Base-by-base conservation (phyloP, 306 rosid species). In the Ammopiptanthus mongolicus region DNA sequence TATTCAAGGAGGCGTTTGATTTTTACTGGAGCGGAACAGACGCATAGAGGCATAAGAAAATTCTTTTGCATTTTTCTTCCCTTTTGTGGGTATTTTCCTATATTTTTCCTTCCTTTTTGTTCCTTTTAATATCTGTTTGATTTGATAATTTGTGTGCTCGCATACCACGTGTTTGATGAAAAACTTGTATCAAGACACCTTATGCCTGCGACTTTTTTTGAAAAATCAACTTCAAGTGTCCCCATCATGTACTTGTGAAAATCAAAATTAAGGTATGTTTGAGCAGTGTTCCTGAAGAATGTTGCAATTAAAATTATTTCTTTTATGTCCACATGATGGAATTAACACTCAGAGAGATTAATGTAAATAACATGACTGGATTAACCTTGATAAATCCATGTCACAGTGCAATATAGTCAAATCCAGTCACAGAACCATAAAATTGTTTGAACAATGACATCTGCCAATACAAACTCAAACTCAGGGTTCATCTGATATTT, bases 381-480 rank as follows among this genome's bases (percentile, higher is more conserved):
- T 59, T 22, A 67, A 94, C 97, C 96, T 86, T 85, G 85, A 95
- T 80, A 79, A 87, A 95, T 80, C 91, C 98, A 0, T 83, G 90
- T 42, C 98, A 87, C 75, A 95, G 81, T 15, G 89, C 90, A 53
- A 73, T 34, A 84, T 95, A 95, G 77, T 95, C 98, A 19, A 84
- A 69, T 65, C 86, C 81, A 12, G 90, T 77, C 41, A 91, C 82
- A n/a, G 97, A 87, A 73, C 88, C 91, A 79, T 73, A 52, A 77
- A 95, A 91, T 75, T 95, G 98, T 84, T 91, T 88, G 88, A 75
- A 87, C 79, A 94, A 90, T 75, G 97, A 83, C 62, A 69, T 82
- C 97, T 91, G 79, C 78, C 66, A 71, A 81, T 6, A 59, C 69
- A 50, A 71, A 75, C 61, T 22, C 50, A 79, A 68, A 78, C 8